A percentile compares a stretch with the other conserved stretches of the same genome.
Evolutionary conservation across 169 alveolate genomes (phyloP).

Genomic region (Plasmodium yoelii): DNA sequence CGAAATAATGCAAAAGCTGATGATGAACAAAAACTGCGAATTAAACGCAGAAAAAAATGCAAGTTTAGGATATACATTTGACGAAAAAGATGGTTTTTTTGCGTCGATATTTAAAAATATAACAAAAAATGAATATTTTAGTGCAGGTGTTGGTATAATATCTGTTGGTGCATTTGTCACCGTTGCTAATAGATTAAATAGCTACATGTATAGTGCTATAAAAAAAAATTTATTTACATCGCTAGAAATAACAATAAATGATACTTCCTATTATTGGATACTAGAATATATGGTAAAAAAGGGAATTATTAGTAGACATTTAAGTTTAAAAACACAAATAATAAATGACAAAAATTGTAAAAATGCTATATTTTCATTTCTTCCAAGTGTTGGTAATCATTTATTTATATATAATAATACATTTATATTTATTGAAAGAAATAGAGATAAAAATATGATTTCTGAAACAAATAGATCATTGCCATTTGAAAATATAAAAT

Average conservation of each 20-base stretch:
- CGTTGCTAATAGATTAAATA: constrained; percentile 64
- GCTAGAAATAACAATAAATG: constrained; percentile 83
- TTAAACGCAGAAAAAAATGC: constrained; percentile 5
- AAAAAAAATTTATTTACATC: constrained; percentile 67
- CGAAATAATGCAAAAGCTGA: constrained; percentile 47
- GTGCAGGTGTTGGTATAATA: constrained; percentile 79
- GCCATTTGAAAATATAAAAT: constrained; percentile 71
- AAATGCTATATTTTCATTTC: constrained; percentile 28
- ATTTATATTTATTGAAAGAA: constrained; percentile 46
- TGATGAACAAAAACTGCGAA: constrained; percentile 30
- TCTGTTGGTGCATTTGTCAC: constrained; percentile 78
- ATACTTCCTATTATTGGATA: constrained; percentile 83
- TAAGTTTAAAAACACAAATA: constrained; percentile 67
- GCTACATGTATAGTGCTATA: constrained; percentile 71
- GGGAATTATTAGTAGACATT: constrained; percentile 78
- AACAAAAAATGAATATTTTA: constrained; percentile 74
- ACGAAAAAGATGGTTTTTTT: constrained; percentile 35
- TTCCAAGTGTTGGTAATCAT: constrained; percentile 76
- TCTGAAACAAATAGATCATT: constrained; percentile 44
- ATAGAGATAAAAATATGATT: constrained; percentile 51
- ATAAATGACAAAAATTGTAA: constrained; percentile 47
- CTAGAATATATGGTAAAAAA: constrained; percentile 82
- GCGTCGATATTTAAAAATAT: constrained; percentile 70
- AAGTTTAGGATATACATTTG: not conserved
- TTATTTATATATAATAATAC: constrained; percentile 46